Evolutionary conservation across 1,139 yeast species (phyloP).

Genomic region (Starmera stellimalicola): DNA sequence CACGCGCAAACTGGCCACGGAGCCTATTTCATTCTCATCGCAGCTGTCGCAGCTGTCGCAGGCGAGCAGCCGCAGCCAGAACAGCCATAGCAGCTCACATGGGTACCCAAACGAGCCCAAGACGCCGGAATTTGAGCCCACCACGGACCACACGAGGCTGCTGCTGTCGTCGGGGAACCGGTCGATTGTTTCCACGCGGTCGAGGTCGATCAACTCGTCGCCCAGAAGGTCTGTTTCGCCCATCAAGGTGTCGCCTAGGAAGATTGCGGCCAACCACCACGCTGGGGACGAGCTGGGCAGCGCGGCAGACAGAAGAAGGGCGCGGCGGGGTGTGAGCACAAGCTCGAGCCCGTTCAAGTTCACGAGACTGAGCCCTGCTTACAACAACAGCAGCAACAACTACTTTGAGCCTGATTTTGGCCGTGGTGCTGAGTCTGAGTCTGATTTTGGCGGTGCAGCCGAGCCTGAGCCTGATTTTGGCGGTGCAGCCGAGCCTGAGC

Average conservation of each 20-base stretch:
- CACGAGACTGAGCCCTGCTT: not conserved
- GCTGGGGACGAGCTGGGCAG: not conserved
- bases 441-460: not conserved
- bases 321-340: not conserved
- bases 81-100: not conserved
- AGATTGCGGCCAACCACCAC: not conserved
- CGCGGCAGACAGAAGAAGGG: not conserved
- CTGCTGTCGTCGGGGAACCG: conserved; percentile 1
- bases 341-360: not conserved
- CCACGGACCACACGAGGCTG: not conserved
- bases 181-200: conserved; percentile 8
- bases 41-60: not conserved
- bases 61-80: not conserved
- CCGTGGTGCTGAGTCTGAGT: conserved; percentile 2
- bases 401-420: conserved; percentile 4
- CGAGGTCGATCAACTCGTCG: conserved; percentile 1
- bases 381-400: not conserved
- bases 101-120: not conserved
- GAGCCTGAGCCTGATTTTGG: conserved; percentile 2
- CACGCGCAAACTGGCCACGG: conserved; percentile 1
- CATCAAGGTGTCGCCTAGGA: not conserved
- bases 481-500: conserved; percentile 2
- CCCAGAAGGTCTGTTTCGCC: not conserved
- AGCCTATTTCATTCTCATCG: not conserved
- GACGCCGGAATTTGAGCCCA: not conserved